Evolutionary conservation across 176 grass and related monocot species (phyloP).

Genomic region (Zea luxurians): DNA sequence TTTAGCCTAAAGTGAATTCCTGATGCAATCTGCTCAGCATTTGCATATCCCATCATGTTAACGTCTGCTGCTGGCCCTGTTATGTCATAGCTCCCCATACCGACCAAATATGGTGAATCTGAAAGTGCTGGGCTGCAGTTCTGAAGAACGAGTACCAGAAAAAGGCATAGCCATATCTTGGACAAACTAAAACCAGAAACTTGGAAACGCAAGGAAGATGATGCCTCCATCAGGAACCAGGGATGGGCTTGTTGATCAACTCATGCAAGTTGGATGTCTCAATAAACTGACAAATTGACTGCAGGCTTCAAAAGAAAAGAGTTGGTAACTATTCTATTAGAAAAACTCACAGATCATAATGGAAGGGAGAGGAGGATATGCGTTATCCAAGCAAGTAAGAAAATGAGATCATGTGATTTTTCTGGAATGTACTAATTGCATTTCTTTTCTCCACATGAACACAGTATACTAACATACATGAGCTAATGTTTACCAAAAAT

Average conservation of each 20-base stretch:
- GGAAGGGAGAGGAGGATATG: neutral
- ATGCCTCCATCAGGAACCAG: slow-evolving; percentile 53
- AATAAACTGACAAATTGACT: neutral
- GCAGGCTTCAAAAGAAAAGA: slow-evolving; percentile 31
- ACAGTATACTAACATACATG: neutral
- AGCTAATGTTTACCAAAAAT: neutral
- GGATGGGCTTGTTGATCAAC: slow-evolving; percentile 31
- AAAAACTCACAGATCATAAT: neutral
- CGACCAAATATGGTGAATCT: slow-evolving; percentile 66
- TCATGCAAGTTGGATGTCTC: slow-evolving; percentile 36
- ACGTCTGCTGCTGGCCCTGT: slow-evolving; percentile 96
- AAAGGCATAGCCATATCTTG: slow-evolving; percentile 49
- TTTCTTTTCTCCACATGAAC: slow-evolving; percentile 21
- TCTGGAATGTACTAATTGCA: neutral
- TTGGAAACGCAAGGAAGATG: slow-evolving; percentile 29
- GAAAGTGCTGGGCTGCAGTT: slow-evolving; percentile 51
- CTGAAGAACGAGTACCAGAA: slow-evolving; percentile 55
- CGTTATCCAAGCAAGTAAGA: slow-evolving; percentile 1
- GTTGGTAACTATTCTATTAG: neutral
- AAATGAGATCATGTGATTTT: neutral
- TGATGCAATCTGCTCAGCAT: slow-evolving; percentile 74
- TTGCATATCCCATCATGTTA: slow-evolving; percentile 99
- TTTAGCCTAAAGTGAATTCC: slow-evolving; percentile 97
- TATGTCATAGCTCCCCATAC: slow-evolving; percentile 94
- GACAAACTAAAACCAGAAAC: slow-evolving; percentile 26